Conservation (phyloP, 1,284 basidiomycete genomes). For the Microstroma glucosiphilum region DNA sequence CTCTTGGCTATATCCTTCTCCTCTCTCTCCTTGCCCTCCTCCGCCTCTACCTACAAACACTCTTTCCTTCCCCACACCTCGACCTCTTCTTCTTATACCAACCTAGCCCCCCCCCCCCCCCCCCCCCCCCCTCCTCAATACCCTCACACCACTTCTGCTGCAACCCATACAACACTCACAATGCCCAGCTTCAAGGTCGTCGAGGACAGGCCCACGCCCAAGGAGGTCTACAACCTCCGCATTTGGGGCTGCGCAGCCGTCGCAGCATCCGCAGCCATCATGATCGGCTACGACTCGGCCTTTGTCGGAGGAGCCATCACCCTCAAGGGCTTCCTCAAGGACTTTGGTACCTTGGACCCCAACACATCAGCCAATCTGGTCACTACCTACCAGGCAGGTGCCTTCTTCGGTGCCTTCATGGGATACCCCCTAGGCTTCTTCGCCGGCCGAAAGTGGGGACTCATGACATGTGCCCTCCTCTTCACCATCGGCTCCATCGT, state of each 20-base stretch:
- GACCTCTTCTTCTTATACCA: no score
- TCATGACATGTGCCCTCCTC: conserved; percentile 28
- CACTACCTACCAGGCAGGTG: conserved; percentile 53
- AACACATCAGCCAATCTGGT: conserved; percentile 10
- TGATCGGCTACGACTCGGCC: conserved; percentile 54
- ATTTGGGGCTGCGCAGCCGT: conserved; percentile 54
- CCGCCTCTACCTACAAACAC: no score
- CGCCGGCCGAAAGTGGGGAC: conserved; percentile 26
- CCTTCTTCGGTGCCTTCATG: conserved; percentile 35
- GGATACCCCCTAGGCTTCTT: conserved; percentile 25
- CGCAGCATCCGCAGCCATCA: conserved; percentile 53
- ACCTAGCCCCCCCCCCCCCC: no score
- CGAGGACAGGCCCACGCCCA: conserved; percentile 55
- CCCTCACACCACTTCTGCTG: no score
- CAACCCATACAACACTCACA: neutral
- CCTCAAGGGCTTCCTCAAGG: conserved; percentile 54
- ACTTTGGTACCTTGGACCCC: conserved; percentile 51
- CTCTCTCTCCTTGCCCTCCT: no score
- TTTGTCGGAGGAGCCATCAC: conserved; percentile 56
- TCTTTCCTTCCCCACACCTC: no score
- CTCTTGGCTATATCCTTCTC: no score
- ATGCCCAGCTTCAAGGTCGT: conserved; percentile 23
- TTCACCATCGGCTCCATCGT: conserved; percentile 43
- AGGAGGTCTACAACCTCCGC: conserved; percentile 57
- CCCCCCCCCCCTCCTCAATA: no score